phyloP scores from a whole-genome alignment of 176 grass and related monocot genomes.

The Tuctoria greenei region DNA sequence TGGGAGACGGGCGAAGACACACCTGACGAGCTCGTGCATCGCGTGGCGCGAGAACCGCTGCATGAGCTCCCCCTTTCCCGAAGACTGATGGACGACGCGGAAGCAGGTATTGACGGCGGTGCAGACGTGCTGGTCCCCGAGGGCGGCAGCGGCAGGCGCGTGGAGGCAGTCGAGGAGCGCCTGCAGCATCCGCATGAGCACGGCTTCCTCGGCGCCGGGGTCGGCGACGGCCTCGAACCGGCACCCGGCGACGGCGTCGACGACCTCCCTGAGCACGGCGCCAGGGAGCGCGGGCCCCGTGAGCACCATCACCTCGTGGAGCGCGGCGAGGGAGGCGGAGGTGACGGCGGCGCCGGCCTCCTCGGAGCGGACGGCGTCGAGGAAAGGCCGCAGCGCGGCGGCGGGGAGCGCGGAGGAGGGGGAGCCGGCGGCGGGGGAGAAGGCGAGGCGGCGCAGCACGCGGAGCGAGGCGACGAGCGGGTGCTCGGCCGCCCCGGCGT shows the following conservation, averaged over 20 bases:
- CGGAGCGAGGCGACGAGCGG: constrained; percentile 72
- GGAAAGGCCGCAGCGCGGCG: constrained; percentile 63
- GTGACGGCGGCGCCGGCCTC: constrained; percentile 77
- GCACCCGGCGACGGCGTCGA: constrained; percentile 78
- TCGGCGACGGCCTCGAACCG: constrained; percentile 76
- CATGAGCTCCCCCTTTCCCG: constrained; percentile 74
- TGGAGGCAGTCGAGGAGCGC: constrained; percentile 76
- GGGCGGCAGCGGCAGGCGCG: constrained; percentile 43
- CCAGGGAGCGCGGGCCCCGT: constrained; percentile 42
- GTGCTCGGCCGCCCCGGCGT: constrained; percentile 51
- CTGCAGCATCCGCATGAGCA: constrained; percentile 83
- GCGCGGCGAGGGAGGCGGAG: constrained; percentile 65
- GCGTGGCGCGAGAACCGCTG: constrained; percentile 76
- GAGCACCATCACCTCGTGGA: constrained; percentile 66
- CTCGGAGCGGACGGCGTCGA: constrained; percentile 76
- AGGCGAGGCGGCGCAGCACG: constrained; percentile 75
- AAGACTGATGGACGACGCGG: constrained; percentile 81
- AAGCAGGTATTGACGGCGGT: constrained; percentile 90
- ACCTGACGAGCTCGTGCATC: constrained; percentile 73
- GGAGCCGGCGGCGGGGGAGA: constrained; percentile 25
- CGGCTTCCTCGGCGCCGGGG: constrained; percentile 66
- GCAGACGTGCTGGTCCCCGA: constrained; percentile 92
- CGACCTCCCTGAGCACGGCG: constrained; percentile 63
- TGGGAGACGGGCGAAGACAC: constrained; percentile 63
- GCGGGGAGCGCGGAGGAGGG: constrained; percentile 38